Evolutionary conservation across 371 early-diverging fungal species (phyloP).

Genomic region (Lichtheimia ornata): DNA sequence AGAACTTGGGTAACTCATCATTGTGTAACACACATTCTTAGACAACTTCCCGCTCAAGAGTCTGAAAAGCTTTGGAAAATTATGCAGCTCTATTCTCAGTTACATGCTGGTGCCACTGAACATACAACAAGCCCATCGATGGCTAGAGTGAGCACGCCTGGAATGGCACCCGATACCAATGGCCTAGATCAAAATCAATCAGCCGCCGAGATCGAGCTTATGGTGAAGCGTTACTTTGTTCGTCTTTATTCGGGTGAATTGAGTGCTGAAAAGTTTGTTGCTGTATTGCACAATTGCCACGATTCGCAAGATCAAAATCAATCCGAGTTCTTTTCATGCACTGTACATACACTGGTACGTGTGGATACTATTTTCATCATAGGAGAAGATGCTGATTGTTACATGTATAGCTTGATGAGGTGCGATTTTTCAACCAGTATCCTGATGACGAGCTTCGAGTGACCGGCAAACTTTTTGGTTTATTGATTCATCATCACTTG

Average conservation of each 20-base stretch:
- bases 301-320: conserved; percentile 68
- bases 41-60: conserved; percentile 28
- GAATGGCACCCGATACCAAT: not conserved
- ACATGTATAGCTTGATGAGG: conserved; percentile 78
- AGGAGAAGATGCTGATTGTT: not conserved
- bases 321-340: conserved; percentile 76
- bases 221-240: conserved; percentile 76
- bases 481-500: conserved; percentile 82
- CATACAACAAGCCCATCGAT: not conserved
- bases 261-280: conserved; percentile 70
- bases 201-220: conserved; percentile 65
- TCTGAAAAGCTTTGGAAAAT: conserved; percentile 33
- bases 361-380: not conserved
- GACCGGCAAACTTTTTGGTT: conserved; percentile 87
- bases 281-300: conserved; percentile 71
- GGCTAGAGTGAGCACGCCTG: not conserved
- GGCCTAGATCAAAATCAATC: not conserved
- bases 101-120: conserved; percentile 4
- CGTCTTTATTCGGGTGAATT: conserved; percentile 76
- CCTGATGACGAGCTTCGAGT: conserved; percentile 88
- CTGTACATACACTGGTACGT: conserved; percentile 73
- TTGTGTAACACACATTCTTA: too few species aligned
- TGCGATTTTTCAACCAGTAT: conserved; percentile 89
- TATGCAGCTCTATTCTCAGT: conserved; percentile 37
- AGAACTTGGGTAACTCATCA: too few species aligned